Conservation (phyloP, 257 asterid species). For the Leptodermis oblonga region DNA sequence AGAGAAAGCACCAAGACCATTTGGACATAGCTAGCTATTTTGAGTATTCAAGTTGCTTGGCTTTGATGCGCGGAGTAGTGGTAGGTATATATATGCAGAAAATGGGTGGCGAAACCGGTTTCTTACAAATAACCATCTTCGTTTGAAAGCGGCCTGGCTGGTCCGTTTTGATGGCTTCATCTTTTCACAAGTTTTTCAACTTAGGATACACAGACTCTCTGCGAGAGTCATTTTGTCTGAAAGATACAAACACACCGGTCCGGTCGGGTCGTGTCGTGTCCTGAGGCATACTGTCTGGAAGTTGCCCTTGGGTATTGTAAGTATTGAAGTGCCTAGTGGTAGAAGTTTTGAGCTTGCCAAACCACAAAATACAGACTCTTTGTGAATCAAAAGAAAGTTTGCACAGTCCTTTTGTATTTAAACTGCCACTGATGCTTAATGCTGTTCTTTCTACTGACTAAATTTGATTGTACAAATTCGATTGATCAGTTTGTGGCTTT, state of each 20-base stretch:
- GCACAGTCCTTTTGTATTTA: constrained; percentile 6
- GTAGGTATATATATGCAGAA: constrained; percentile 13
- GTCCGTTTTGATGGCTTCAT: constrained; percentile 27
- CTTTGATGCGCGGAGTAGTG: constrained; percentile 22
- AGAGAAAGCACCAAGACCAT: constrained; percentile 23
- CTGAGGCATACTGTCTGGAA: constrained; percentile 27
- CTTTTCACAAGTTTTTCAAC: constrained; percentile 17
- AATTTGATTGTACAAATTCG: background rate
- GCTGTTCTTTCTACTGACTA: background rate
- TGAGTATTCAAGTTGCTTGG: constrained; percentile 8
- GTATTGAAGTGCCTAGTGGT: constrained; percentile 29
- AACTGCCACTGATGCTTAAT: no score
- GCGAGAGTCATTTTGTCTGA: constrained; percentile 26
- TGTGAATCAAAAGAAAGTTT: constrained; percentile 5
- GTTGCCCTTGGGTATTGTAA: constrained; percentile 41
- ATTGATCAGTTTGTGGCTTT: background rate
- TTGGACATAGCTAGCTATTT: constrained; percentile 22
- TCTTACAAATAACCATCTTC: background rate
- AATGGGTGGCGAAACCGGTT: constrained; percentile 22
- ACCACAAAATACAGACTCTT: background rate
- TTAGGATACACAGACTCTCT: constrained; percentile 24
- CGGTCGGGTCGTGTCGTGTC: constrained; percentile 25
- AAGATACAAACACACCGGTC: constrained; percentile 11
- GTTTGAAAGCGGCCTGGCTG: constrained; percentile 23
- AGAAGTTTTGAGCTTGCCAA: constrained; percentile 15